Percentiles rank a stretch among this genome's conserved stretches.
These are phyloP conservation scores for Neopestalotiopsis clavispora DNA, from an alignment of 2,329 filamentous ascomycete genomes.

Conservation along the genomic window DNA sequence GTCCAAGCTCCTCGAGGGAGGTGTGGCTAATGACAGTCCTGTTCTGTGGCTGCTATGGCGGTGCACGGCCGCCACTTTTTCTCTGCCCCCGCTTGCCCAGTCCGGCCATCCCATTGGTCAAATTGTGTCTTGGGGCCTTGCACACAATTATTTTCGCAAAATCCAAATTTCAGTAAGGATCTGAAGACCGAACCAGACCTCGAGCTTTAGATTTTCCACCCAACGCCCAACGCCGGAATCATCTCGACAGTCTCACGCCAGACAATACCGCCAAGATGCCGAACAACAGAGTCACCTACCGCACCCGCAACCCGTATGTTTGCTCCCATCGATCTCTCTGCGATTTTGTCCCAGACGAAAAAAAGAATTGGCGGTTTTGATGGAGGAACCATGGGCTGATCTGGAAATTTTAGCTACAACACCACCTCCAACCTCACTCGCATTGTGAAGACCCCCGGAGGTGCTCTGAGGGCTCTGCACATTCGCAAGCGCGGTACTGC, in stretches of 20 bases:
- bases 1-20: neutral
- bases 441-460: slow-evolving; percentile 94
- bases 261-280: slow-evolving; percentile 57
- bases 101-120: neutral
- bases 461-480: slow-evolving; percentile 94
- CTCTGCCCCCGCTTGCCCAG: neutral
- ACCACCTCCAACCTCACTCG: slow-evolving; percentile 97
- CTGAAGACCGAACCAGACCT: slow-evolving; percentile 4
- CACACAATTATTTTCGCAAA: slow-evolving; percentile 18
- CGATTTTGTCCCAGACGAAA: neutral
- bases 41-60: neutral
- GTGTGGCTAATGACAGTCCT: neutral
- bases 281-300: slow-evolving; percentile 68
- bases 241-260: slow-evolving; percentile 19
- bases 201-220: slow-evolving; percentile 16
- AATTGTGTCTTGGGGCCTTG: neutral
- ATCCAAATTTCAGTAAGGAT: slow-evolving; percentile 20
- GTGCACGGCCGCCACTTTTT: slow-evolving; percentile 6
- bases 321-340: slow-evolving; percentile 5
- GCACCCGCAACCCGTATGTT: slow-evolving; percentile 81
- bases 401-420: slow-evolving; percentile 76
- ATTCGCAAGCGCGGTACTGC: slow-evolving; percentile 99
- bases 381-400: slow-evolving; percentile 11
- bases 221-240: slow-evolving; percentile 17
- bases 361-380: neutral